These are phyloP conservation scores for Gracilaria domingensis DNA, from an alignment of 23 red algal species.

Conservation along the genomic window DNA sequence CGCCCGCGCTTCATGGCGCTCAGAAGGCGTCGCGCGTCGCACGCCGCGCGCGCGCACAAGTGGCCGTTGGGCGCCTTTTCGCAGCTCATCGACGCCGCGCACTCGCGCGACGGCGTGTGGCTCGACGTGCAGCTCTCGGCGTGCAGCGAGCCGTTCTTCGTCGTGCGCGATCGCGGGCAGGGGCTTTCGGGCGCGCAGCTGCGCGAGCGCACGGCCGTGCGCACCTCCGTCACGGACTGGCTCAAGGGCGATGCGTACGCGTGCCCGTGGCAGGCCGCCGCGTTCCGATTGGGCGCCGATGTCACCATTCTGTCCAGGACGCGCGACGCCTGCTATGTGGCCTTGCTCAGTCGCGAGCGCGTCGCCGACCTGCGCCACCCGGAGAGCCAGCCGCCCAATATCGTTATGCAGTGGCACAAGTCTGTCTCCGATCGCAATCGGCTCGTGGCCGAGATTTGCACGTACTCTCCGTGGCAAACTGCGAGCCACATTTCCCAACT, in stretches of 20 bases:
- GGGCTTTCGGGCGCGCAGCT: slow-evolving; percentile 18
- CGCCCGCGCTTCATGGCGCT: neutral
- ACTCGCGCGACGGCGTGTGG: neutral
- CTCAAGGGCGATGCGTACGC: neutral
- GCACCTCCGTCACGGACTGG: too few species aligned
- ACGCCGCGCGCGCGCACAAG: neutral
- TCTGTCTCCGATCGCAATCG: neutral
- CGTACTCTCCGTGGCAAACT: slow-evolving; percentile 28
- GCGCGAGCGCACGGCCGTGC: neutral
- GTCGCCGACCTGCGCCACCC: slow-evolving; percentile 2
- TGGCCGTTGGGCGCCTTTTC: slow-evolving; percentile 46
- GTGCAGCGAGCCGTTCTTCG: slow-evolving; percentile 2
- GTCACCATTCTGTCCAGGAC: slow-evolving; percentile 36
- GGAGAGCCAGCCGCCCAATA: neutral
- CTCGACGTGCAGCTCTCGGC: slow-evolving; percentile 3
- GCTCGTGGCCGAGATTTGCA: neutral
- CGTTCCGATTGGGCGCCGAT: slow-evolving; percentile 19
- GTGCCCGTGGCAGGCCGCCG: slow-evolving; percentile 37
- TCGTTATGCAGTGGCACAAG: neutral
- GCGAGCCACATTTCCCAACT: neutral
- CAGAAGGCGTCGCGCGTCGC: neutral
- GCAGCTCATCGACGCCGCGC: slow-evolving; percentile 16
- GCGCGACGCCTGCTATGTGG: neutral
- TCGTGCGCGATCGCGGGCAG: slow-evolving; percentile 11
- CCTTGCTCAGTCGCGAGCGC: slow-evolving; percentile 15